phyloP scores from a whole-genome alignment of 2,329 filamentous ascomycete species.

The Balansia obtecta region DNA sequence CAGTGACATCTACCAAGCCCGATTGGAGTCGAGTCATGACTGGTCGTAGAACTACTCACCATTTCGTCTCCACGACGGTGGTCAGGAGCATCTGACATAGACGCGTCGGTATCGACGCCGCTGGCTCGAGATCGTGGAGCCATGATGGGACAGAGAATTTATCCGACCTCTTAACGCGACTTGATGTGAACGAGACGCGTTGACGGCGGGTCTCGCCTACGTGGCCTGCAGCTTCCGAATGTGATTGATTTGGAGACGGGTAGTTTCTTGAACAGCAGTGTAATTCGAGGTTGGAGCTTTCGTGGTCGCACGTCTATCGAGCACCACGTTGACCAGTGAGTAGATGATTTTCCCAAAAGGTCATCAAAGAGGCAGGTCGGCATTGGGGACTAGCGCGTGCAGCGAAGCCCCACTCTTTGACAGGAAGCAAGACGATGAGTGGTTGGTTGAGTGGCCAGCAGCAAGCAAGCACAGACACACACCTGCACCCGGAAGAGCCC shows the following conservation, averaged over 20 bases:
- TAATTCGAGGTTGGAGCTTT: background rate
- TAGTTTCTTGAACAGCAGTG: background rate
- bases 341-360: conserved; percentile 21
- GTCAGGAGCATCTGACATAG: conserved; percentile 48
- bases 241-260: background rate
- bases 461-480: too few relatives aligned
- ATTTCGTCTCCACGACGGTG: conserved; percentile 33
- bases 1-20: background rate
- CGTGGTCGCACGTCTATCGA: conserved; percentile 7
- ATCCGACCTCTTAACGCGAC: conserved; percentile 41
- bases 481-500: background rate
- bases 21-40: background rate
- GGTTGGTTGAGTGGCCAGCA: background rate
- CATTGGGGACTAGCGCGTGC: conserved; percentile 21
- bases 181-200: conserved; percentile 33
- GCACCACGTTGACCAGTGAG: conserved; percentile 7
- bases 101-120: conserved; percentile 47
- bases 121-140: conserved; percentile 41
- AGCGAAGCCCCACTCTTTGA: conserved; percentile 12
- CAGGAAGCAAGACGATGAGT: background rate
- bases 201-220: conserved; percentile 7
- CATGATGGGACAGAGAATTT: conserved; percentile 27
- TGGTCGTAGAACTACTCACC: conserved; percentile 23
- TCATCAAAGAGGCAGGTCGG: conserved; percentile 15
- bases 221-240: background rate